phyloP scores from a whole-genome alignment of 2,329 filamentous ascomycete species.

The Colletotrichum falcatum region DNA sequence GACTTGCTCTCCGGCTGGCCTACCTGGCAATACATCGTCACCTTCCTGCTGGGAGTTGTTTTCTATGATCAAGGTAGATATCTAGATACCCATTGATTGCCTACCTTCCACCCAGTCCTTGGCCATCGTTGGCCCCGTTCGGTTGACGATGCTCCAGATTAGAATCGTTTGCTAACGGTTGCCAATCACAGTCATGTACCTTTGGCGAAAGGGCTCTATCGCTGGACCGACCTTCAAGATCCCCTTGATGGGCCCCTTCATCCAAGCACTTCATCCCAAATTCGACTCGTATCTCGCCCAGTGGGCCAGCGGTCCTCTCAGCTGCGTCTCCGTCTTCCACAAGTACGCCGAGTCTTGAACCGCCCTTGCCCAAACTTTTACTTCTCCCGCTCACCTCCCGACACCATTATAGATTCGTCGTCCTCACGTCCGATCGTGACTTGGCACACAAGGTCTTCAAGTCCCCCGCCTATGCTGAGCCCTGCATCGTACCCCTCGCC shows the following conservation, averaged over 20 bases:
- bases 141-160: too few species aligned
- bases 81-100: too few species aligned
- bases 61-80: slow-evolving; percentile 56
- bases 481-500: slow-evolving; percentile 82
- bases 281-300: slow-evolving; percentile 80
- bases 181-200: slow-evolving; percentile 64
- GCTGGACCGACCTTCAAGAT: slow-evolving; percentile 74
- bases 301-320: slow-evolving; percentile 82
- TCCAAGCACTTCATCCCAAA: slow-evolving; percentile 79
- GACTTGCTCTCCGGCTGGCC: slow-evolving; percentile 44
- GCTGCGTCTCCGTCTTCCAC: slow-evolving; percentile 87
- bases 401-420: slow-evolving; percentile 71
- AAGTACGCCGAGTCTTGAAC: slow-evolving; percentile 76
- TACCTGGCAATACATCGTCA: slow-evolving; percentile 49
- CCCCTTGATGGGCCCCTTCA: slow-evolving; percentile 80
- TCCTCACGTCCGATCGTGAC: slow-evolving; percentile 81
- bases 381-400: too few species aligned
- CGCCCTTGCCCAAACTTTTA: too few species aligned
- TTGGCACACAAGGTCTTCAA: slow-evolving; percentile 87
- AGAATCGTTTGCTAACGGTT: too few species aligned
- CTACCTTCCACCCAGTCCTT: too few species aligned
- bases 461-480: slow-evolving; percentile 79
- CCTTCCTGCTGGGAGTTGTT: slow-evolving; percentile 49
- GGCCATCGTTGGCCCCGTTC: too few species aligned
- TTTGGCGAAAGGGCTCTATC: slow-evolving; percentile 71